Conservation (phyloP, 805 yeast genomes). For the Barnettozyma botsteinii region DNA sequence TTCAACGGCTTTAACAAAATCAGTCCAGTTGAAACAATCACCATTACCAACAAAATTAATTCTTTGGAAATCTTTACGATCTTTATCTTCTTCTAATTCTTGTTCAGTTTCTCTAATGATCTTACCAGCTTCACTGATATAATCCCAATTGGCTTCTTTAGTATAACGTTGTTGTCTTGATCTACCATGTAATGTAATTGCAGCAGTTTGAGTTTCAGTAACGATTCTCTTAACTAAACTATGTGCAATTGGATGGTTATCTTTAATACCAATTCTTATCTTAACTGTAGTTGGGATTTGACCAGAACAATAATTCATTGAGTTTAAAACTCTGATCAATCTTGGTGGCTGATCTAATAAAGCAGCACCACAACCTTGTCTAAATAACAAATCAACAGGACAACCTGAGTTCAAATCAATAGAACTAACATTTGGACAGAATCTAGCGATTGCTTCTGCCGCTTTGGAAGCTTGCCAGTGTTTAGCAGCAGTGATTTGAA, state of each 20-base stretch:
- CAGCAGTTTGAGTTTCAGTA: conserved; percentile 76
- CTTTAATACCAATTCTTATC: conserved; percentile 86
- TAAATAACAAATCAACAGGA: conserved; percentile 90
- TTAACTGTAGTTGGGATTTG: conserved; percentile 90
- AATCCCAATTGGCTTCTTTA: conserved; percentile 87
- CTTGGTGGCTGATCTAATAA: conserved; percentile 84
- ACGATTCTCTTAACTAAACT: conserved; percentile 65
- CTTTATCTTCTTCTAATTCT: conserved; percentile 57
- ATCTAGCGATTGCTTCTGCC: conserved; percentile 65
- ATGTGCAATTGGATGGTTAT: conserved; percentile 83
- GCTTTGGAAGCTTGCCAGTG: conserved; percentile 94
- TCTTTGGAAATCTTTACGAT: conserved; percentile 47
- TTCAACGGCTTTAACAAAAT: conserved; percentile 71
- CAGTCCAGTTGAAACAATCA: conserved; percentile 80
- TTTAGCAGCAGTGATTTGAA: conserved; percentile 86
- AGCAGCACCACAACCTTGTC: conserved; percentile 95
- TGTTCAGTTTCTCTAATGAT: conserved; percentile 53
- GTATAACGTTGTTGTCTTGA: conserved; percentile 95
- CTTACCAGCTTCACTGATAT: conserved; percentile 67
- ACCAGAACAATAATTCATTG: conserved; percentile 86
- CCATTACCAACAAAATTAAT: conserved; percentile 93
- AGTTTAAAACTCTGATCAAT: conserved; percentile 68
- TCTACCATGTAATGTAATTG: conserved; percentile 92
- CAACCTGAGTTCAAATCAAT: conserved; percentile 94
- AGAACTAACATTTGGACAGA: conserved; percentile 63